Evolutionary conservation across 116 monocot species (phyloP), one percentile per base, ranked within the genome.

Genomic region (Zostera marina): DNA sequence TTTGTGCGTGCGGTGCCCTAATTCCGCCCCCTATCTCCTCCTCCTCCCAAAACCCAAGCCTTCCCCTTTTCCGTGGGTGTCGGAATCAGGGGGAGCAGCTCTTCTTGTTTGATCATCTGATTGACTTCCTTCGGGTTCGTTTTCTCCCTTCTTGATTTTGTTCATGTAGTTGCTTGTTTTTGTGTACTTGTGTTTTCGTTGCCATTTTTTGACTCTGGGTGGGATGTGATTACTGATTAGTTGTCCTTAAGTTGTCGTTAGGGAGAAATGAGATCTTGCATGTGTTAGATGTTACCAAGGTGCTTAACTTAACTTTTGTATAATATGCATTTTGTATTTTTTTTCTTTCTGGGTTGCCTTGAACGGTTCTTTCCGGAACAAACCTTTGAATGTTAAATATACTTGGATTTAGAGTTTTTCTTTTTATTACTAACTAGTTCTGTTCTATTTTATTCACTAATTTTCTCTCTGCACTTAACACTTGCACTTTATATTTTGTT

Each of bases 1-100:
- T 32, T 55, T 20, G 55, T 32, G 42, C 49, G 49, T 49, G 49
- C 19, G 49, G 49, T 61, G 61, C 45, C 63, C 63, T 63, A 63
- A 63, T 62, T 47, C 40, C 11, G 13, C 32, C 56, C 10, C 39
- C 40, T 26, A 15, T 15, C 54, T 38, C 26, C 56, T 38, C 38
- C 19, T 17, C 47, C 47, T 17, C 20, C 49, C 49, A 49, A 11
- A 56, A 39, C n/a, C 25, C 46, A 21, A 24, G 14, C 15, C 47
- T 8, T 5, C 56, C 32, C 38, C 32, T 32, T 32, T 13, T 7
- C 40, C n/a, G 56, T 32, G 56, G 15, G 10, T 32, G 56, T 13
- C 15, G 56, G 56, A 32, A 56, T 56, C 38, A 32, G 56, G 56
- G 14, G 11, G 8, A 20, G 56, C n/a, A 16, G 32, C 7, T 5